These are phyloP conservation scores for Blastobotrys parvus DNA, from an alignment of 805 yeast genomes.

Conservation along the genomic window DNA sequence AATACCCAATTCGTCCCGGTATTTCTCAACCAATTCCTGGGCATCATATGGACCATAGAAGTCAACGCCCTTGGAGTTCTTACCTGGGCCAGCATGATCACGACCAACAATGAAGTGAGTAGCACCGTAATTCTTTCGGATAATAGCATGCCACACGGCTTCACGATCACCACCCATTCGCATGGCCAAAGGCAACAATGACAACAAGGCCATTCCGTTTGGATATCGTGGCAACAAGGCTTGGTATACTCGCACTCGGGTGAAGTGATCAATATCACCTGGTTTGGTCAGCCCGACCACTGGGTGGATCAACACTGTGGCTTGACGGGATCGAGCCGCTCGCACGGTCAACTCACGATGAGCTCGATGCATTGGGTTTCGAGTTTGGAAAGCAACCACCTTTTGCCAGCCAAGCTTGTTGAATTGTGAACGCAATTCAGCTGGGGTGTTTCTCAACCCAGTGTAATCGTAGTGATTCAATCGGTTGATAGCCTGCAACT, in stretches of 20 bases:
- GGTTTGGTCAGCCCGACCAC: conserved; percentile 96
- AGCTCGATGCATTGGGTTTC: conserved; percentile 99
- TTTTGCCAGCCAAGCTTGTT: conserved; percentile 71
- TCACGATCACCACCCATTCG: conserved; percentile 99
- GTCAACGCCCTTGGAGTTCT: conserved; percentile 79
- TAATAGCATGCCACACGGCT: conserved; percentile 97
- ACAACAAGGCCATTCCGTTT: conserved; percentile 82
- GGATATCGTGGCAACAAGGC: conserved; percentile 90
- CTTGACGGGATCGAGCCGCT: conserved; percentile 89
- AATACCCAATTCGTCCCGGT: conserved; percentile 70
- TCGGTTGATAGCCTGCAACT: conserved; percentile 69
- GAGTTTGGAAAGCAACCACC: conserved; percentile 94
- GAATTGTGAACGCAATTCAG: conserved; percentile 82
- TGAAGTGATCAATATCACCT: conserved; percentile 96
- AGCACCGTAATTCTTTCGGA: conserved; percentile 93
- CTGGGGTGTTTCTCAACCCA: conserved; percentile 80
- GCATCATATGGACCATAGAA: conserved; percentile 98
- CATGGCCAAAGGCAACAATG: conserved; percentile 91
- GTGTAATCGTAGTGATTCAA: conserved; percentile 89
- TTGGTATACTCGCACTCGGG: conserved; percentile 91
- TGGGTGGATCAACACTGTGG: conserved; percentile 86
- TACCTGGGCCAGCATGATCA: conserved; percentile 97
- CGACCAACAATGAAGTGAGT: conserved; percentile 96
- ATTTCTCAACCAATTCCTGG: conserved; percentile 73
- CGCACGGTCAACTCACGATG: conserved; percentile 93